These are phyloP conservation scores for Isabelozyma gotoi DNA, from an alignment of 805 yeast species.

Conservation along the genomic window DNA sequence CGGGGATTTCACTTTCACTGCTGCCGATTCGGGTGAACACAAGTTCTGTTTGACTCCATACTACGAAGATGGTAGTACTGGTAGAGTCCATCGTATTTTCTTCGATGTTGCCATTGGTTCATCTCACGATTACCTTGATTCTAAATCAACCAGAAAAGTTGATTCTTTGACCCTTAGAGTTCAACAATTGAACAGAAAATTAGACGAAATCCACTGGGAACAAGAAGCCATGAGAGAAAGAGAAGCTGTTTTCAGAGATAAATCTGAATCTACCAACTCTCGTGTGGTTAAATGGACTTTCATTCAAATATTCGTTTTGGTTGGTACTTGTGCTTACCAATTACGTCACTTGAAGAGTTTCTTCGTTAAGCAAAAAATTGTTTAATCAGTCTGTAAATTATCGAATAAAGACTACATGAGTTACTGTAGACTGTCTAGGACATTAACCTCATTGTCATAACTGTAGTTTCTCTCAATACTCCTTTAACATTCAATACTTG, in stretches of 20 bases:
- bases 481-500: no score
- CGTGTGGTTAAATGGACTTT: slow-evolving; percentile 74
- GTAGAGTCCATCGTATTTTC: slow-evolving; percentile 63
- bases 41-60: slow-evolving; percentile 65
- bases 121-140: slow-evolving; percentile 59
- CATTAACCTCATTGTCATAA: no score
- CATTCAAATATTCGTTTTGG: slow-evolving; percentile 66
- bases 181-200: slow-evolving; percentile 38
- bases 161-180: slow-evolving; percentile 39
- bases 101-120: slow-evolving; percentile 74
- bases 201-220: slow-evolving; percentile 41
- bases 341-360: slow-evolving; percentile 73
- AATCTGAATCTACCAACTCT: slow-evolving; percentile 72
- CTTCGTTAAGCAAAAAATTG: slow-evolving; percentile 84
- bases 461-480: no score
- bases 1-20: slow-evolving; percentile 78
- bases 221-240: slow-evolving; percentile 64
- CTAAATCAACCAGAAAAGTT: slow-evolving; percentile 54
- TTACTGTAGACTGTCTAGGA: no score
- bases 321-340: slow-evolving; percentile 73
- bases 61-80: slow-evolving; percentile 69
- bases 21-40: slow-evolving; percentile 84
- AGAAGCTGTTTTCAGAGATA: slow-evolving; percentile 75
- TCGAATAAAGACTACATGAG: neutral
- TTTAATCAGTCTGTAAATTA: slow-evolving; percentile 33